A percentile compares a stretch with the other conserved stretches of the same genome.
phyloP scores from a whole-genome alignment of 78 protist genomes.

The Dictyostelium purpureum region DNA sequence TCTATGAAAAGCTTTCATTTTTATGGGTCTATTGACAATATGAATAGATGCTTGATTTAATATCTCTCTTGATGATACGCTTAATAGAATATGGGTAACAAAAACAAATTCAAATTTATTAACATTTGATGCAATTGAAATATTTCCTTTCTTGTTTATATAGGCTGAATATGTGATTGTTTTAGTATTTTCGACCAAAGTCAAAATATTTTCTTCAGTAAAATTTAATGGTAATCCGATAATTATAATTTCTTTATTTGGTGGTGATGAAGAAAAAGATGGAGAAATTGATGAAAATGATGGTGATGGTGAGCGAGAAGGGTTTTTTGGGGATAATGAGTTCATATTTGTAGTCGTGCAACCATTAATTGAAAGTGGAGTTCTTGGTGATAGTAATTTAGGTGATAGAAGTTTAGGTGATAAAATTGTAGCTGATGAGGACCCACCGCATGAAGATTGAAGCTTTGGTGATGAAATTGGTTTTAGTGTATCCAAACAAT shows the following conservation, averaged over 20 bases:
- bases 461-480: background rate
- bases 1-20: background rate
- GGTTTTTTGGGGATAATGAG: background rate
- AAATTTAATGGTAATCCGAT: constrained; percentile 28
- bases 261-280: background rate
- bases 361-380: background rate
- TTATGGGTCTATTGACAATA: constrained; percentile 29
- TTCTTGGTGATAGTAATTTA: background rate
- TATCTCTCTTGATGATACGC: background rate
- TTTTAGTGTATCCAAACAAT: background rate
- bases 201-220: constrained; percentile 26
- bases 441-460: background rate
- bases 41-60: background rate
- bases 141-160: background rate
- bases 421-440: background rate
- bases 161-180: background rate
- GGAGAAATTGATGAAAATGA: background rate
- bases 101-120: constrained; percentile 26
- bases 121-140: background rate
- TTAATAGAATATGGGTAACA: constrained; percentile 17
- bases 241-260: constrained; percentile 6
- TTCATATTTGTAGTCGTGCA: background rate
- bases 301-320: background rate
- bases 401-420: background rate
- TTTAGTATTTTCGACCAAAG: constrained; percentile 12